A percentile compares a stretch with the other conserved stretches of the same genome.
Evolutionary conservation across 768 basidiomycete species (phyloP).

Genomic region (Fibroporia radiculosa): DNA sequence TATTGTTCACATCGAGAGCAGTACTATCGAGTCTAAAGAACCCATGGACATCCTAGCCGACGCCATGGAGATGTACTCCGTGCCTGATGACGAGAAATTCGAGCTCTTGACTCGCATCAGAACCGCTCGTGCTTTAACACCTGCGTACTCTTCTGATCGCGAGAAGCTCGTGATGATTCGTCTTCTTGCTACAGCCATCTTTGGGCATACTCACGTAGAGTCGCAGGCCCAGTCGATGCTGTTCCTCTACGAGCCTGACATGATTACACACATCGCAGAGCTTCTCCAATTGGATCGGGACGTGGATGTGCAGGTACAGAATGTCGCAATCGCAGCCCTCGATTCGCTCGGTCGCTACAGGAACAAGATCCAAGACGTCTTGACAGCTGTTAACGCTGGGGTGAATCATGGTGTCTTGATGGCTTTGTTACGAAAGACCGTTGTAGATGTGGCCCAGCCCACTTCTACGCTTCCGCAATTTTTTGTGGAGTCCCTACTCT

Average conservation of each 20-base stretch:
- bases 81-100: slow-evolving; percentile 81
- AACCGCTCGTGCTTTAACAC: slow-evolving; percentile 60
- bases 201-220: slow-evolving; percentile 82
- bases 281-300: slow-evolving; percentile 75
- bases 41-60: slow-evolving; percentile 77
- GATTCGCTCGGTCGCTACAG: slow-evolving; percentile 88
- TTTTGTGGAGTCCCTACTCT: slow-evolving; percentile 77
- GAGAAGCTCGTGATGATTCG: slow-evolving; percentile 77
- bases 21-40: slow-evolving; percentile 49
- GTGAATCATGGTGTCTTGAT: slow-evolving; percentile 95
- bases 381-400: slow-evolving; percentile 87
- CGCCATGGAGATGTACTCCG: slow-evolving; percentile 51
- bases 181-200: slow-evolving; percentile 84
- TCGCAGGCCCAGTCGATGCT: slow-evolving; percentile 69
- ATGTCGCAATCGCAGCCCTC: slow-evolving; percentile 80
- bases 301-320: slow-evolving; percentile 67
- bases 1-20: slow-evolving; percentile 54
- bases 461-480: slow-evolving; percentile 62
- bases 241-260: slow-evolving; percentile 92
- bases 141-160: slow-evolving; percentile 51
- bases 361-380: slow-evolving; percentile 74
- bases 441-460: slow-evolving; percentile 59
- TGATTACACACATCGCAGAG: slow-evolving; percentile 83
- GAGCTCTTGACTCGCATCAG: slow-evolving; percentile 85
- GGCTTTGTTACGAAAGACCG: slow-evolving; percentile 78